Conservation (phyloP, 2,329 filamentous ascomycete species). For the Parafenestella ontariensis region DNA sequence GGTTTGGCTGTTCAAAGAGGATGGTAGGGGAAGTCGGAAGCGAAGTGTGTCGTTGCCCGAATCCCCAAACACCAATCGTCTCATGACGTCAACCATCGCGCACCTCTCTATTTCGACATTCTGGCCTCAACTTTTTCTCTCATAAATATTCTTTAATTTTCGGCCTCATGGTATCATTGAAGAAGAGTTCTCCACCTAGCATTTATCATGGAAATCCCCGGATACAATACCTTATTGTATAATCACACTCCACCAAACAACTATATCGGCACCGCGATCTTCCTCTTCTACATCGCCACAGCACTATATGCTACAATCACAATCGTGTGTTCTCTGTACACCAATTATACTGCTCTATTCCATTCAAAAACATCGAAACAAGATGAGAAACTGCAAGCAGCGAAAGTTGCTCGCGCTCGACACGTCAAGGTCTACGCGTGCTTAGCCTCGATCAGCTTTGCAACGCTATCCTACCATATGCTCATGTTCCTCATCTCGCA, state of each 20-base stretch:
- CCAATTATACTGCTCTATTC: constrained; percentile 21
- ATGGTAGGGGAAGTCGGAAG: background rate
- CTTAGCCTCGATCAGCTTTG: constrained; percentile 37
- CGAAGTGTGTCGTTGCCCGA: constrained; percentile 23
- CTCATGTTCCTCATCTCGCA: constrained; percentile 38
- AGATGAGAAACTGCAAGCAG: constrained; percentile 12
- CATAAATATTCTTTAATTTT: background rate
- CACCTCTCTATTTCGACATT: constrained; percentile 10
- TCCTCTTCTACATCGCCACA: constrained; percentile 39
- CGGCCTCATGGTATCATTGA: background rate
- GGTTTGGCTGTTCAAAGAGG: background rate
- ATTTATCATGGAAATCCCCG: constrained; percentile 5
- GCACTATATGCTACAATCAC: constrained; percentile 31
- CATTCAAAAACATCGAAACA: background rate
- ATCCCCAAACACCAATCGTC: constrained; percentile 30
- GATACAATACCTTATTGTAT: constrained; percentile 7
- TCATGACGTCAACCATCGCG: constrained; percentile 40
- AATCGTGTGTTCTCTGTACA: constrained; percentile 25
- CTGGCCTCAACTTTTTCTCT: constrained; percentile 11
- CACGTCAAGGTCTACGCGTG: constrained; percentile 38
- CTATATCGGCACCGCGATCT: constrained; percentile 38
- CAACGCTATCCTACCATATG: constrained; percentile 40
- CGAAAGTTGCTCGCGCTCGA: constrained; percentile 23
- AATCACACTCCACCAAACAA: constrained; percentile 37
- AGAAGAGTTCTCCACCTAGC: background rate